These are phyloP conservation scores for Setaria italica DNA, from an alignment of 202 grass and related monocot species.

Conservation along the genomic window DNA sequence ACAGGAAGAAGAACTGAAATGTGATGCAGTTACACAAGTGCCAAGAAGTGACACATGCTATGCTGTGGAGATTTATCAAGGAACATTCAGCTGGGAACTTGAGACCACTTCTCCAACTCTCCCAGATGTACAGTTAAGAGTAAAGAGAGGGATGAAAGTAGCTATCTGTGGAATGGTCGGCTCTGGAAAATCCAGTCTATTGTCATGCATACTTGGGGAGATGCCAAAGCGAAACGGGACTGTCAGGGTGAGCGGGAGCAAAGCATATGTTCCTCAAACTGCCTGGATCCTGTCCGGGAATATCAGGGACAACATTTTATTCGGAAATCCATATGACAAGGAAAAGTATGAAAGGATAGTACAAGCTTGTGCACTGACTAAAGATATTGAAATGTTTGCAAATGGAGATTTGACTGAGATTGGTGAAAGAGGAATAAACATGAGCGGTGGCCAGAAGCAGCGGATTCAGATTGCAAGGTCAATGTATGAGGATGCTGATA, in stretches of 20 bases:
- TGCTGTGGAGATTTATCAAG: constrained; percentile 74
- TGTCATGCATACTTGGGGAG: constrained; percentile 96
- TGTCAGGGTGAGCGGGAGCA: constrained; percentile 74
- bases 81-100: constrained; percentile 84
- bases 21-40: constrained; percentile 63
- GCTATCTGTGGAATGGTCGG: constrained; percentile 94
- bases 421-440: constrained; percentile 99
- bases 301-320: constrained; percentile 95
- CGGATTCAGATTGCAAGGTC: constrained; percentile 96
- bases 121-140: constrained; percentile 69
- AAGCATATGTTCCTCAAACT: constrained; percentile 97
- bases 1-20: constrained; percentile 86
- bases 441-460: constrained; percentile 98
- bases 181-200: constrained; percentile 91
- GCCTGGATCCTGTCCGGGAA: constrained; percentile 98
- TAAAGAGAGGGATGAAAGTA: constrained; percentile 93
- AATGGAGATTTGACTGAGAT: constrained; percentile 98
- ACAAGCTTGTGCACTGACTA: constrained; percentile 78
- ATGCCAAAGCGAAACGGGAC: constrained; percentile 76
- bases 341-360: constrained; percentile 81
- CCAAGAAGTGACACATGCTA: constrained; percentile 58
- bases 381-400: constrained; percentile 92
- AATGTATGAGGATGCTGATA: constrained; percentile 84
- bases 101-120: constrained; percentile 73
- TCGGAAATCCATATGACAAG: constrained; percentile 77